A percentile compares a stretch with the other conserved stretches of the same genome.
phyloP scores from a whole-genome alignment of 2,329 filamentous ascomycete genomes.

The Colletotrichum ledebouriae region DNA sequence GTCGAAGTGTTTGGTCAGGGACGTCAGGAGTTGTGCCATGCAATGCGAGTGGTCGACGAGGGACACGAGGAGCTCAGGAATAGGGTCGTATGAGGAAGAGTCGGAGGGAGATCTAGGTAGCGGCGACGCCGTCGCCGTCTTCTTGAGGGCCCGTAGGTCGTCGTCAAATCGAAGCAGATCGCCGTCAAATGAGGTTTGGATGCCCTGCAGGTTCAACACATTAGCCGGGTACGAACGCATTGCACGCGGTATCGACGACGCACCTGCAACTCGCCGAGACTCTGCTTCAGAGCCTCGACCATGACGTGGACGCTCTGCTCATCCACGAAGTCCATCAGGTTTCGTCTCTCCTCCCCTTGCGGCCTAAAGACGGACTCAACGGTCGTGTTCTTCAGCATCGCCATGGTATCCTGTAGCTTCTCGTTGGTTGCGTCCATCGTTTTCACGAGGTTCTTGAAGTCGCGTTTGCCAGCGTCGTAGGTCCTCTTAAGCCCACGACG shows the following conservation, averaged over 20 bases:
- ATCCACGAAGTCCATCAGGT: constrained; percentile 82
- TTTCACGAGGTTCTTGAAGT: constrained; percentile 73
- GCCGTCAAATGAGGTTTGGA: constrained; percentile 81
- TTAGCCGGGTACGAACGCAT: neutral
- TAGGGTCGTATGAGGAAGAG: constrained; percentile 56
- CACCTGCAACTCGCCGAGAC: constrained; percentile 79
- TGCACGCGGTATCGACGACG: neutral
- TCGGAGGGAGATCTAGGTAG: constrained; percentile 51
- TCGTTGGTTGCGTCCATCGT: constrained; percentile 76
- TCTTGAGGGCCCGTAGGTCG: constrained; percentile 76
- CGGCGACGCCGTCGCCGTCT: constrained; percentile 63
- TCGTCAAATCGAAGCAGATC: constrained; percentile 82
- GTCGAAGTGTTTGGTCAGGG: constrained; percentile 89
- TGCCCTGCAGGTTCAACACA: constrained; percentile 55
- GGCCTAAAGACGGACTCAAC: constrained; percentile 76
- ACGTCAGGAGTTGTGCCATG: constrained; percentile 85
- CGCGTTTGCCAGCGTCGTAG: constrained; percentile 69
- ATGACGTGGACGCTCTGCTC: constrained; percentile 77
- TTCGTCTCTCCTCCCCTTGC: constrained; percentile 69
- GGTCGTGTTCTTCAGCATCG: constrained; percentile 71
- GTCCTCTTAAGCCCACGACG: constrained; percentile 66
- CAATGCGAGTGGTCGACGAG: constrained; percentile 82
- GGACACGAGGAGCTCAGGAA: constrained; percentile 68
- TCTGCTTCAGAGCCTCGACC: constrained; percentile 75
- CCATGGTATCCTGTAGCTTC: constrained; percentile 75